A percentile compares a stretch with the other conserved stretches of the same genome.
Conservation (phyloP, 805 yeast genomes). For the Komagataella pseudopastoris region DNA sequence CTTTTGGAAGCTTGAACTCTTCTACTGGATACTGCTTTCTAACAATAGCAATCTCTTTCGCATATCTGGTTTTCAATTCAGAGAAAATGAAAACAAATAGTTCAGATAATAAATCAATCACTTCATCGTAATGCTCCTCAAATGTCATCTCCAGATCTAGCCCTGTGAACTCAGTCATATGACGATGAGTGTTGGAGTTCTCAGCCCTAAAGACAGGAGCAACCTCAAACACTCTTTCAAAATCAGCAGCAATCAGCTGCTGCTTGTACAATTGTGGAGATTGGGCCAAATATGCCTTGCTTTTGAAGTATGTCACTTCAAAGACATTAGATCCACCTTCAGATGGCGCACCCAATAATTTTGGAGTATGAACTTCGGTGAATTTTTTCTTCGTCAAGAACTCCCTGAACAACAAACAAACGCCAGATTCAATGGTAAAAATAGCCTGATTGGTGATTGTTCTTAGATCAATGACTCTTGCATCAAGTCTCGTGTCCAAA, state of each 20-base stretch:
- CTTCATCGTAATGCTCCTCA: conserved; percentile 97
- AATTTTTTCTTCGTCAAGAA: conserved; percentile 56
- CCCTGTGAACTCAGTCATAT: conserved; percentile 97
- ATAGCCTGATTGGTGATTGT: conserved; percentile 96
- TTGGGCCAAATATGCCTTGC: conserved; percentile 90
- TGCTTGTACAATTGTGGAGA: conserved; percentile 97
- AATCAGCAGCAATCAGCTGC: conserved; percentile 95
- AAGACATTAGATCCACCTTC: conserved; percentile 98
- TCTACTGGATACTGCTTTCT: conserved; percentile 96
- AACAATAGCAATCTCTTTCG: conserved; percentile 75
- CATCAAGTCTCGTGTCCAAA: conserved; percentile 89
- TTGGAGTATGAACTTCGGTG: conserved; percentile 93
- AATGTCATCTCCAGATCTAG: conserved; percentile 96
- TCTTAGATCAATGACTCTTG: conserved; percentile 92
- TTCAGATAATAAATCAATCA: conserved; percentile 36
- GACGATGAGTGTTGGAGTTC: conserved; percentile 98
- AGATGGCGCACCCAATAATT: conserved; percentile 86
- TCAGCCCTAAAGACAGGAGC: conserved; percentile 99
- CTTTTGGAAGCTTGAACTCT: conserved; percentile 88
- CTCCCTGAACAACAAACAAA: conserved; percentile 80
- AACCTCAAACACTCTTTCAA: conserved; percentile 89
- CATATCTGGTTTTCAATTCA: conserved; percentile 68
- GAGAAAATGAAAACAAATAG: conserved; percentile 81
- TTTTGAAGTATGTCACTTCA: conserved; percentile 85
- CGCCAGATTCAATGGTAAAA: conserved; percentile 87